phyloP scores from a whole-genome alignment of 192 early-diverging fungal genomes.

The Jimgerdemannia flammicorona region DNA sequence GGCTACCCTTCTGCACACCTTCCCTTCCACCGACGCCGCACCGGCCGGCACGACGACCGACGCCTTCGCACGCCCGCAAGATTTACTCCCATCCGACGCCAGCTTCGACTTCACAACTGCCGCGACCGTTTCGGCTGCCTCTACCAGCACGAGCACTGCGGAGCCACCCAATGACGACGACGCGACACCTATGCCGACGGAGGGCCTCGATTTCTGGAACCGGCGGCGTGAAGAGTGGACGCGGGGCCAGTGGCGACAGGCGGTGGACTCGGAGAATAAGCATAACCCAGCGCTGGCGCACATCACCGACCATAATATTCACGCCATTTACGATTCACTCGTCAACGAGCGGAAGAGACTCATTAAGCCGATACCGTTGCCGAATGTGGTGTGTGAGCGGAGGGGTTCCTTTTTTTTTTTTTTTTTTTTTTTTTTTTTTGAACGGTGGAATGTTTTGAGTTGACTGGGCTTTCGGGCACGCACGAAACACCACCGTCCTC shows the following conservation, averaged over 20 bases:
- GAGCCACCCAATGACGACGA: not conserved
- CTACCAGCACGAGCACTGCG: not conserved
- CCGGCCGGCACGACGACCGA: not conserved
- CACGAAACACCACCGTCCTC: too few relatives aligned
- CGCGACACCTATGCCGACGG: not conserved
- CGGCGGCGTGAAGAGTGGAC: conserved; percentile 44
- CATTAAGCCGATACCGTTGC: conserved; percentile 41
- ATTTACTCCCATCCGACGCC: not conserved
- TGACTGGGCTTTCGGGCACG: too few relatives aligned
- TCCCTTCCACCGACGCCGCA: not conserved
- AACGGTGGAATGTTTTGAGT: too few relatives aligned
- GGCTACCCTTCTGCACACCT: not conserved
- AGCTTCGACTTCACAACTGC: not conserved
- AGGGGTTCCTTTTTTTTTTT: conserved; percentile 1
- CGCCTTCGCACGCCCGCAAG: not conserved
- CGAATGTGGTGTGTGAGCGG: conserved; percentile 34
- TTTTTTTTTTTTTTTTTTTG: not conserved
- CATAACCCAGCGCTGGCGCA: conserved; percentile 28
- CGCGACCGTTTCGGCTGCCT: not conserved
- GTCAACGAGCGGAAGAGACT: conserved; percentile 38
- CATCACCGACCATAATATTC: conserved; percentile 24
- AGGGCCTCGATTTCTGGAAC: conserved; percentile 44
- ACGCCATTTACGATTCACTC: conserved; percentile 41
- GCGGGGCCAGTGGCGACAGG: conserved; percentile 15
- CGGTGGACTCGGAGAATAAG: conserved; percentile 22